Percentiles rank a stretch among this genome's conserved stretches.
These are phyloP conservation scores for Haplosporangium sp. DNA, from an alignment of 371 early-diverging fungal species.

Conservation along the genomic window DNA sequence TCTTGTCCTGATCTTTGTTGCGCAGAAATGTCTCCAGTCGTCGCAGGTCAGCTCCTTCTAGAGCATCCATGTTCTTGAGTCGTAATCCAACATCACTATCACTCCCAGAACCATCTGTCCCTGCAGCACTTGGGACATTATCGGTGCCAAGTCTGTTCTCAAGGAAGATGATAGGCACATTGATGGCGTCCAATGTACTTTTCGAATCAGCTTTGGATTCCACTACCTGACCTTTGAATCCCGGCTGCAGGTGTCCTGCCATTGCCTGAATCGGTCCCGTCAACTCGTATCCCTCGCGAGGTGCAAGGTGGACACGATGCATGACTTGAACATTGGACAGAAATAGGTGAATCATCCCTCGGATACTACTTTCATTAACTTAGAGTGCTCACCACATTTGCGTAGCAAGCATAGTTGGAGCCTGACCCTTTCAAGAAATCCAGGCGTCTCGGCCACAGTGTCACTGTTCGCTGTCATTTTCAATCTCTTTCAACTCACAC, in stretches of 20 bases:
- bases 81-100: background rate
- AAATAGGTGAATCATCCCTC: no score
- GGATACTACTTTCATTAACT: no score
- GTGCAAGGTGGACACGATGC: slow-evolving; percentile 10
- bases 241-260: background rate
- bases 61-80: background rate
- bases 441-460: no score
- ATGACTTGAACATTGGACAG: no score
- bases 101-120: no score
- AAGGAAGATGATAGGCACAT: background rate
- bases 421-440: slow-evolving; percentile 1
- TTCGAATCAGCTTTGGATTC: background rate
- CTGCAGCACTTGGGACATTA: background rate
- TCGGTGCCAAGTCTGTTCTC: background rate
- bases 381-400: slow-evolving; percentile 9
- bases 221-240: background rate
- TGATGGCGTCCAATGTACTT: no score
- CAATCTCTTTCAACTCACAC: background rate
- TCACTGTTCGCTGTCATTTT: no score
- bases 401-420: slow-evolving; percentile 15
- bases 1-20: background rate
- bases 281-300: slow-evolving; percentile 19
- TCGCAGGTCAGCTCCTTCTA: background rate
- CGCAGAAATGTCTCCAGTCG: background rate
- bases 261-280: slow-evolving; percentile 1